Evolutionary conservation across 2,329 filamentous ascomycete genomes (phyloP).

Genomic region (Cordyceps javanica): DNA sequence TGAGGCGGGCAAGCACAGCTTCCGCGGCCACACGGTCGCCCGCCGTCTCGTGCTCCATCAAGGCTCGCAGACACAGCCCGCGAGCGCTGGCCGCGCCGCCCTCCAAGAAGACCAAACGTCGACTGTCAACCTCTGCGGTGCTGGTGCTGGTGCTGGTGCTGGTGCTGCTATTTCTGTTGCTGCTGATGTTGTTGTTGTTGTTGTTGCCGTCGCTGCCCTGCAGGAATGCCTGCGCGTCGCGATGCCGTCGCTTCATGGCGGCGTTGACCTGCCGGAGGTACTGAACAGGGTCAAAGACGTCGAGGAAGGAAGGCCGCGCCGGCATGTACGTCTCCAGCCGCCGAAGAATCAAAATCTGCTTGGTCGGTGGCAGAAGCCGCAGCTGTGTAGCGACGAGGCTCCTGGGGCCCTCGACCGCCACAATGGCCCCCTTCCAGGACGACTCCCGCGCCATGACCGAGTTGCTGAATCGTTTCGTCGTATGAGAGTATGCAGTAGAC

Average conservation of each 20-base stretch:
- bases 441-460: background rate
- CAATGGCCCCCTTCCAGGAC: constrained; percentile 38
- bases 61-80: constrained; percentile 46
- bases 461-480: background rate
- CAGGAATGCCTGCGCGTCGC: constrained; percentile 47
- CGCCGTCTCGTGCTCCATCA: constrained; percentile 45
- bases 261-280: constrained; percentile 46
- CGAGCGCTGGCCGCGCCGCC: constrained; percentile 52
- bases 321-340: constrained; percentile 40
- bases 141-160: constrained; percentile 20
- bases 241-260: constrained; percentile 40
- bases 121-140: constrained; percentile 35
- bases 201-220: constrained; percentile 31
- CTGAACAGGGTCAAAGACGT: constrained; percentile 24
- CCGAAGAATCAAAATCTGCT: constrained; percentile 53
- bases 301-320: background rate
- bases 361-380: constrained; percentile 51
- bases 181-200: too few relatives aligned
- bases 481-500: background rate
- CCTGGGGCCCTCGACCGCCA: constrained; percentile 54
- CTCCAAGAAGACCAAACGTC: constrained; percentile 49
- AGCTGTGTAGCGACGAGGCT: constrained; percentile 54
- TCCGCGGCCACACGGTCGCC: constrained; percentile 46
- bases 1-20: constrained; percentile 42
- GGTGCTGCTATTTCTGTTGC: too few relatives aligned